Percentiles rank a stretch among this genome's conserved stretches.
Conservation (phyloP, 2,329 filamentous ascomycete species). For the Fusarium buxicola region DNA sequence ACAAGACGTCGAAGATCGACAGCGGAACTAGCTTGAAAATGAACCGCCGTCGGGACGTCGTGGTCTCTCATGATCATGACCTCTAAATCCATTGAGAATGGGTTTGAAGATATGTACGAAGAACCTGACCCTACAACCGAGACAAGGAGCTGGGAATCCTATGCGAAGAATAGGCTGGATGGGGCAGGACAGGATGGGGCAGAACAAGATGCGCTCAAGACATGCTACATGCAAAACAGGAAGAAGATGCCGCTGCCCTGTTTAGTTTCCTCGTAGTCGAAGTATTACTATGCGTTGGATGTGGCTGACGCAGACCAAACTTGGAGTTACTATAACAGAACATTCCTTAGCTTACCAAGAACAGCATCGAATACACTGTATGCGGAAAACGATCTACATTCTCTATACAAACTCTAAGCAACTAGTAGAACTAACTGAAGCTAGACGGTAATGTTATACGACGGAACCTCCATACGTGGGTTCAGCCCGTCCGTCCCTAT, state of each 20-base stretch:
- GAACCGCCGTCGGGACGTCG: slow-evolving; percentile 5
- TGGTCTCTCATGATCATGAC: slow-evolving; percentile 10
- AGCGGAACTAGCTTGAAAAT: slow-evolving; percentile 14
- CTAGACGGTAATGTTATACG: slow-evolving; percentile 3
- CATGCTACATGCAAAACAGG: slow-evolving; percentile 11
- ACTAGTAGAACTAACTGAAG: not conserved
- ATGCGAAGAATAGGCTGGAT: slow-evolving; percentile 16
- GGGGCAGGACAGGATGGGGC: slow-evolving; percentile 2
- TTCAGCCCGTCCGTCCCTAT: no score
- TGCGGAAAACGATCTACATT: slow-evolving; percentile 13
- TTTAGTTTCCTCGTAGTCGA: slow-evolving; percentile 9
- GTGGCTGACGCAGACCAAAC: slow-evolving; percentile 26
- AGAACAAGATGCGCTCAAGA: slow-evolving; percentile 6
- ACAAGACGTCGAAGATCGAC: slow-evolving; percentile 26
- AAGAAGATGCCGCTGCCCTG: slow-evolving; percentile 9
- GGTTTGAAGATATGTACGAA: not conserved
- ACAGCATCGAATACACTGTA: not conserved
- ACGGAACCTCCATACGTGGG: not conserved
- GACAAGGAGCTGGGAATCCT: slow-evolving; percentile 13
- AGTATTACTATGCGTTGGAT: slow-evolving; percentile 17
- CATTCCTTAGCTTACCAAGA: slow-evolving; percentile 32
- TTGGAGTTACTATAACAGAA: slow-evolving; percentile 22
- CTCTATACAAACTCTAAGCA: not conserved
- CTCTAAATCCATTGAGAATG: slow-evolving; percentile 3
- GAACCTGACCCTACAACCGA: slow-evolving; percentile 11